phyloP scores from a whole-genome alignment of 805 yeast species.

The Hagleromyces aurorensis region DNA sequence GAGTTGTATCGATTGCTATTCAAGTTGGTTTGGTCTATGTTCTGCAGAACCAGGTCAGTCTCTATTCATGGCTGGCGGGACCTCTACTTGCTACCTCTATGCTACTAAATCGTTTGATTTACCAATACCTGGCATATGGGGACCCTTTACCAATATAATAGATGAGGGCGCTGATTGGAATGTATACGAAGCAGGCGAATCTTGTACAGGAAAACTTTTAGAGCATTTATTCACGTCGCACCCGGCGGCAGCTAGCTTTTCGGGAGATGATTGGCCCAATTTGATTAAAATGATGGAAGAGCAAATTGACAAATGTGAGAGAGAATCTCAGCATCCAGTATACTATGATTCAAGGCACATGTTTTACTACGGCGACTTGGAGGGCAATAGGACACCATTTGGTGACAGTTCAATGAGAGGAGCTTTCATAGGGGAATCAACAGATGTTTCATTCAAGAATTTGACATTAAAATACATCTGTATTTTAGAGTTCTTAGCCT shows the following conservation, averaged over 20 bases:
- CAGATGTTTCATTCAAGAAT: constrained; percentile 29
- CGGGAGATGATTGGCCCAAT: constrained; percentile 5
- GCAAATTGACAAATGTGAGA: constrained; percentile 12
- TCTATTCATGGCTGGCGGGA: constrained; percentile 51
- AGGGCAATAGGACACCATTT: constrained; percentile 53
- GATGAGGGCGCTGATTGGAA: constrained; percentile 8
- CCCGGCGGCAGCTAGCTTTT: constrained; percentile 23
- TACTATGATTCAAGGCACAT: constrained; percentile 31
- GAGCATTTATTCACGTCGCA: constrained; percentile 41
- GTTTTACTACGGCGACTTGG: constrained; percentile 47
- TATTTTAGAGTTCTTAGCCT: constrained; percentile 42
- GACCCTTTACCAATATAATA: constrained; percentile 42
- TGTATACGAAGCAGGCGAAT: constrained; percentile 49
- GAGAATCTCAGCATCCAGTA: constrained; percentile 9
- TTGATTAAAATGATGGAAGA: constrained; percentile 22
- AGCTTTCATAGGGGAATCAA: constrained; percentile 40
- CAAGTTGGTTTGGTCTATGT: constrained; percentile 42
- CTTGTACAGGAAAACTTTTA: constrained; percentile 49
- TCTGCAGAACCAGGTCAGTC: constrained; percentile 18
- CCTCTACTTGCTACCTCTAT: constrained; percentile 48
- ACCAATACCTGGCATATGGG: constrained; percentile 46
- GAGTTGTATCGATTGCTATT: constrained; percentile 56
- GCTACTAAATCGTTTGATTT: constrained; percentile 15
- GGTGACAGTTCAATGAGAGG: constrained; percentile 44
- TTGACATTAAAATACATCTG: constrained; percentile 39